These are phyloP conservation scores for Acorus calamus DNA, from an alignment of 106 monocot genomes.

Conservation along the genomic window DNA sequence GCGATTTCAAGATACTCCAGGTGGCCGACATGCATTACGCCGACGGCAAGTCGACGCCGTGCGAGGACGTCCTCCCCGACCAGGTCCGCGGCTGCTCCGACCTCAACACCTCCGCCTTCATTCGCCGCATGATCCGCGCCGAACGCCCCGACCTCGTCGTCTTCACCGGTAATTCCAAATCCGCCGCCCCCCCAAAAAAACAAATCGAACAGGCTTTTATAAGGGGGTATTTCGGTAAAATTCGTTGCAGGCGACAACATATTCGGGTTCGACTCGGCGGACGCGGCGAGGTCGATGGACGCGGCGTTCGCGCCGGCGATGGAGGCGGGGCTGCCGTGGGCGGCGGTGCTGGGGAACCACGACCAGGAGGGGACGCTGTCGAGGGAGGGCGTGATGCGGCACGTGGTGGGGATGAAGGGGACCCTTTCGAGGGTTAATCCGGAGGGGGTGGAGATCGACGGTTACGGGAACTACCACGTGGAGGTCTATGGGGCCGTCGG, in stretches of 20 bases:
- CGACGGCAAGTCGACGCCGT: slow-evolving; percentile 48
- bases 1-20: slow-evolving; percentile 82
- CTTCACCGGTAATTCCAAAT: slow-evolving; percentile 47
- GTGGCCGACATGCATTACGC: slow-evolving; percentile 96
- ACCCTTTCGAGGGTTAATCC: slow-evolving; percentile 71
- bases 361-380: slow-evolving; percentile 78
- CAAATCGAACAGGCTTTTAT: no score
- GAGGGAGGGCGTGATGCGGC: slow-evolving; percentile 63
- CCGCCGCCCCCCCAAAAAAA: no score
- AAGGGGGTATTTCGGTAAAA: no score
- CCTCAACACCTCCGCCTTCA: slow-evolving; percentile 84
- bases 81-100: slow-evolving; percentile 63
- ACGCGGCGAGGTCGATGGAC: slow-evolving; percentile 57
- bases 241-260: slow-evolving; percentile 66
- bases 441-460: slow-evolving; percentile 46
- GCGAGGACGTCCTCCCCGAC: slow-evolving; percentile 45
- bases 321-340: slow-evolving; percentile 72
- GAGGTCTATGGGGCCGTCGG: slow-evolving; percentile 46
- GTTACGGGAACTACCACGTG: slow-evolving; percentile 84
- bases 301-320: slow-evolving; percentile 64
- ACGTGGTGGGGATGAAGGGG: slow-evolving; percentile 46
- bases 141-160: slow-evolving; percentile 87
- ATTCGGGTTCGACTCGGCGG: slow-evolving; percentile 53
- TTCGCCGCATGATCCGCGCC: slow-evolving; percentile 47
- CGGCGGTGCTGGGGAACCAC: slow-evolving; percentile 90